A percentile compares a stretch with the other conserved stretches of the same genome.
Evolutionary conservation across 192 early-diverging fungal genomes (phyloP).

Genomic region (Geranomyces michiganensis): DNA sequence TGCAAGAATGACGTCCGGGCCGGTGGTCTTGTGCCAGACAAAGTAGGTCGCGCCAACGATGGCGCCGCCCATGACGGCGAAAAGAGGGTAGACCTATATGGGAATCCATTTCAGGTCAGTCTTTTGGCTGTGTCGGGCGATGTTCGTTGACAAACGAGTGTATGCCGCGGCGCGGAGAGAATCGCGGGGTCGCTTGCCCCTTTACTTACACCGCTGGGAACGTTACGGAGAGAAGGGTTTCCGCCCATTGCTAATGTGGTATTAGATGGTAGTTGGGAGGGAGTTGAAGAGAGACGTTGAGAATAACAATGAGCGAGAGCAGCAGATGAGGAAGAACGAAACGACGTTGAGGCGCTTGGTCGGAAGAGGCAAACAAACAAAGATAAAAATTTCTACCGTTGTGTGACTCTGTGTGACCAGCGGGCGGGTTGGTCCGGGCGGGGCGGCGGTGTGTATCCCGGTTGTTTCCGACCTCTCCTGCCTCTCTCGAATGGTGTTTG

Average conservation of each 20-base stretch:
- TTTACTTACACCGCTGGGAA: slow-evolving; percentile 24
- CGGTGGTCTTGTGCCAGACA: slow-evolving; percentile 23
- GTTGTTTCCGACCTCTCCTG: too few relatives aligned
- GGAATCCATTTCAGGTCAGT: not conserved
- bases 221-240: slow-evolving; percentile 10
- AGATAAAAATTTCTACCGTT: too few relatives aligned
- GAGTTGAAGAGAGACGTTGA: not conserved
- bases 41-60: slow-evolving; percentile 28
- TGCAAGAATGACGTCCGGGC: slow-evolving; percentile 22
- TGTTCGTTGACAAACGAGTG: not conserved
- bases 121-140: not conserved
- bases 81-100: slow-evolving; percentile 36
- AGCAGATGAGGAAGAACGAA: too few relatives aligned
- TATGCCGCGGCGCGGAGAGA: too few relatives aligned
- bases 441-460: too few relatives aligned
- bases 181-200: too few relatives aligned
- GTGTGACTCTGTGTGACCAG: too few relatives aligned
- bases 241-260: slow-evolving; percentile 17
- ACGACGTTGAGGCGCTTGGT: too few relatives aligned
- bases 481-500: too few relatives aligned
- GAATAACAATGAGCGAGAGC: too few relatives aligned
- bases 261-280: not conserved
- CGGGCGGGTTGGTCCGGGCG: too few relatives aligned
- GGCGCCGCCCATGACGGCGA: slow-evolving; percentile 36
- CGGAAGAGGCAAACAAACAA: too few relatives aligned